Percentiles rank a stretch among this genome's conserved stretches.
These are phyloP conservation scores for Cryptosporidium canis DNA, from an alignment of 169 alveolate species.

Conservation along the genomic window DNA sequence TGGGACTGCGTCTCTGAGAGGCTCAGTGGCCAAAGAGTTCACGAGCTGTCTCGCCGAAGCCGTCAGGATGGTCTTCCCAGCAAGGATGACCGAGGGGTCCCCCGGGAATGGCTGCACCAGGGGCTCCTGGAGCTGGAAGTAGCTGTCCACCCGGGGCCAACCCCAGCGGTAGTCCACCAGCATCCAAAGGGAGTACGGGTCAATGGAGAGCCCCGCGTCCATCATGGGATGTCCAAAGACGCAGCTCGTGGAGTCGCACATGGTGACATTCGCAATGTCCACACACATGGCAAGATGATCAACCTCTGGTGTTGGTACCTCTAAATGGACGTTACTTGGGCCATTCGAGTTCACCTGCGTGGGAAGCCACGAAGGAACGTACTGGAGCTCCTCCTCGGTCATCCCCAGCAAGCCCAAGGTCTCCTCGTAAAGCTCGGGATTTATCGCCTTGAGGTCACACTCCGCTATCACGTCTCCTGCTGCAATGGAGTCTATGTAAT, in stretches of 20 bases:
- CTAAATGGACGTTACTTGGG: slow-evolving; percentile 7
- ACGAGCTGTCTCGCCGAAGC: slow-evolving; percentile 10
- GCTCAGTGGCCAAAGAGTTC: neutral
- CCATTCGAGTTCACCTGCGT: slow-evolving; percentile 15
- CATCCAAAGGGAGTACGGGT: slow-evolving; percentile 44
- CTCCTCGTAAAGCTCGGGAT: slow-evolving; percentile 79
- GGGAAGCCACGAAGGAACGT: slow-evolving; percentile 38
- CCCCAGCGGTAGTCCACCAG: slow-evolving; percentile 63
- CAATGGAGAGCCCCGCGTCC: slow-evolving; percentile 36
- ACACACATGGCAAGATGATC: slow-evolving; percentile 44
- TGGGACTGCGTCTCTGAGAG: neutral
- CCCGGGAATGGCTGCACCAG: slow-evolving; percentile 23
- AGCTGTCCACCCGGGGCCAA: slow-evolving; percentile 43
- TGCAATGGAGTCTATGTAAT: slow-evolving; percentile 85
- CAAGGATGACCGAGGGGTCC: slow-evolving; percentile 19
- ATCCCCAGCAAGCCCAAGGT: slow-evolving; percentile 80
- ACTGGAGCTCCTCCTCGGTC: slow-evolving; percentile 79
- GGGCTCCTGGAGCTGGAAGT: slow-evolving; percentile 45
- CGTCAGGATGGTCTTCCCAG: slow-evolving; percentile 36
- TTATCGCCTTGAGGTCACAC: slow-evolving; percentile 80
- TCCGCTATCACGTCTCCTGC: slow-evolving; percentile 83
- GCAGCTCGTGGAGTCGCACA: slow-evolving; percentile 49
- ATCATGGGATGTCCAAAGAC: slow-evolving; percentile 57
- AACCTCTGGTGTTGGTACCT: slow-evolving; percentile 1
- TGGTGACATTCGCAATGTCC: slow-evolving; percentile 55